These are phyloP conservation scores for Candida alai DNA, from an alignment of 805 yeast genomes.

Conservation along the genomic window DNA sequence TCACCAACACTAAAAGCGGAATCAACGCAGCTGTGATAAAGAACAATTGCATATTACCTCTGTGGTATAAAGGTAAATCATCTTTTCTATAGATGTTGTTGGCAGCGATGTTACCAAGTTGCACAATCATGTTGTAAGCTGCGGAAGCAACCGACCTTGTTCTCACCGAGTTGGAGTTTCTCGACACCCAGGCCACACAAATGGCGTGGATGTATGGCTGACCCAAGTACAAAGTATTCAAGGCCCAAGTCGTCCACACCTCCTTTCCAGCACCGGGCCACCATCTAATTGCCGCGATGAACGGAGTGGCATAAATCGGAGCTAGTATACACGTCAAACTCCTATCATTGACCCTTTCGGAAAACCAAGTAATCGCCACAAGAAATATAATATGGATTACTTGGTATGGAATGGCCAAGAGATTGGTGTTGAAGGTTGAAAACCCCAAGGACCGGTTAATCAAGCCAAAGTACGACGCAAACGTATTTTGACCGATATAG, in stretches of 20 bases:
- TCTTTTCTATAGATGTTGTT: conserved; percentile 53
- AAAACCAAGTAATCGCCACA: conserved; percentile 30
- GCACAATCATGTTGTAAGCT: conserved; percentile 60
- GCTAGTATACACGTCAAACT: conserved; percentile 6
- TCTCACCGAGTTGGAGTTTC: conserved; percentile 60
- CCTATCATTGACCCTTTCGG: conserved; percentile 31
- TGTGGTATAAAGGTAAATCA: conserved; percentile 57
- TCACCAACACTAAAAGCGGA: conserved; percentile 23
- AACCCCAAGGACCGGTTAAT: conserved; percentile 18
- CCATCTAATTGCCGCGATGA: conserved; percentile 7
- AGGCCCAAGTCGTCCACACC: conserved; percentile 12
- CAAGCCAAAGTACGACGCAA: conserved; percentile 11
- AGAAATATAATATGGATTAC: conserved; percentile 33
- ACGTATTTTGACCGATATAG: conserved; percentile 18
- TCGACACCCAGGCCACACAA: conserved; percentile 48
- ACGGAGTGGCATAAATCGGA: conserved; percentile 8
- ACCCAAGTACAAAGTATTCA: conserved; percentile 21
- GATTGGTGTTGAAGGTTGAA: conserved; percentile 18
- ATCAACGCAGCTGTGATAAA: conserved; percentile 31
- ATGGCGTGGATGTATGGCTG: conserved; percentile 27
- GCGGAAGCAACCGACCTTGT: conserved; percentile 64
- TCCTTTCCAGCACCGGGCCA: conserved; percentile 10
- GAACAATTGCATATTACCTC: conserved; percentile 49
- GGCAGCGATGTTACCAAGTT: conserved; percentile 52
- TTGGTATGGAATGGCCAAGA: conserved; percentile 21